Evolutionary conservation across 176 grass and related monocot genomes (phyloP), one percentile per base, ranked within the genome.

Genomic region (Elymus sibiricus): DNA sequence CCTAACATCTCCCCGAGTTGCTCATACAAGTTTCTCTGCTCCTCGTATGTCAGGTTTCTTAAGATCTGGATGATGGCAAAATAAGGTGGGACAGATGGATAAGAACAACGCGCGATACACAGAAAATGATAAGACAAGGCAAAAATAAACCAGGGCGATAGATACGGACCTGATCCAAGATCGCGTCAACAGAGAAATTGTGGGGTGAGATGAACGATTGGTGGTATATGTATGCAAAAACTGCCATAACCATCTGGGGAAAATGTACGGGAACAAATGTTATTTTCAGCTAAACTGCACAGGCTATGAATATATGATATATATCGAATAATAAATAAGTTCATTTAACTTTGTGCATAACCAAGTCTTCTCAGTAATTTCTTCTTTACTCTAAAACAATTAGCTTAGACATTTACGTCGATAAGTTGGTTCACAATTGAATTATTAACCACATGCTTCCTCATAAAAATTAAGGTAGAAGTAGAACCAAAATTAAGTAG

Each of bases 211-310:
- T 93, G 79, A 99, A 99, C 55, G 97, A 99, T 72, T 99, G 94
- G 90, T 94, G 92, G 79, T 99, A 99, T 94, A 96, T 99, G 77
- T 99, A 99, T 38, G 97, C 97, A 81, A 99, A 99, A 44, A 99
- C 97, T 62, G 97, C 97, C 94, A 99, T 99, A 81, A 97, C 97
- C 97, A 99, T 99, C 97, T 99, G 89, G 9, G 5, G 17, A 40
- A 84, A 91, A 91, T 63, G 9, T 26, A 88, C 42, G 14, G 29
- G 51, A 51, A 69, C 51, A 64, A 83, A 43, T 25, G 19, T 64
- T 28, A 46, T 28, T 47, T 66, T 81, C 19, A 88, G 64, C 47
- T 87, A 58, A 16, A 81, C 15, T 43, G 13, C 21, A 68, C 44
- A 44, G 14, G 12, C 11, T 55, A 44, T 31, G 47, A 76, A 74